Conservation (phyloP, 306 rosid genomes). For the Dryas alaskensis region DNA sequence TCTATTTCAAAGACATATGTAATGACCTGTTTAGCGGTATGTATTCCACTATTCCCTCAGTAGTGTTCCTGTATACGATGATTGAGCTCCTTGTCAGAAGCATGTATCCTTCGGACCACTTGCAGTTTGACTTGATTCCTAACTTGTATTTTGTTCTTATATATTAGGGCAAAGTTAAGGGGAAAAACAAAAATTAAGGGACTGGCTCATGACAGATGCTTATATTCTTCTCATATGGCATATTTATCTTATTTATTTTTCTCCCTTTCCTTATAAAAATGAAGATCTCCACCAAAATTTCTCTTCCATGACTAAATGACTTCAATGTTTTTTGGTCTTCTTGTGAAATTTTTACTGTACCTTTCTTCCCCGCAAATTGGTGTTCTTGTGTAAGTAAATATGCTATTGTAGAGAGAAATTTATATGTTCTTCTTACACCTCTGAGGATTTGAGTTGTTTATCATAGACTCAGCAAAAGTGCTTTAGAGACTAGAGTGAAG, state of each 20-base stretch:
- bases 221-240: conserved; percentile 7
- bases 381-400: background rate
- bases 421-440: background rate
- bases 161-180: background rate
- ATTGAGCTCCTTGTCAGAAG: background rate
- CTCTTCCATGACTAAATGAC: background rate
- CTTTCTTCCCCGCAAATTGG: background rate
- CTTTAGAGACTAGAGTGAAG: background rate
- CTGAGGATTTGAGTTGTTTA: background rate
- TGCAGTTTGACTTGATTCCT: background rate
- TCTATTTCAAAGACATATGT: background rate
- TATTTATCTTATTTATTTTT: background rate
- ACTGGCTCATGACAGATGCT: conserved; percentile 3
- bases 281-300: background rate
- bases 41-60: background rate
- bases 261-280: background rate
- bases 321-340: background rate
- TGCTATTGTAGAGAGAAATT: background rate
- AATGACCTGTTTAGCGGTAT: background rate
- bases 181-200: background rate
- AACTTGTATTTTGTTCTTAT: background rate
- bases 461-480: background rate
- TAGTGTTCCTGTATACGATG: background rate
- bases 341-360: background rate
- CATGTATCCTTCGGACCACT: background rate